Percentiles rank a stretch among this genome's conserved stretches.
These are phyloP conservation scores for Neurospora crassa DNA, from an alignment of 2,329 filamentous ascomycete species.

Conservation along the genomic window DNA sequence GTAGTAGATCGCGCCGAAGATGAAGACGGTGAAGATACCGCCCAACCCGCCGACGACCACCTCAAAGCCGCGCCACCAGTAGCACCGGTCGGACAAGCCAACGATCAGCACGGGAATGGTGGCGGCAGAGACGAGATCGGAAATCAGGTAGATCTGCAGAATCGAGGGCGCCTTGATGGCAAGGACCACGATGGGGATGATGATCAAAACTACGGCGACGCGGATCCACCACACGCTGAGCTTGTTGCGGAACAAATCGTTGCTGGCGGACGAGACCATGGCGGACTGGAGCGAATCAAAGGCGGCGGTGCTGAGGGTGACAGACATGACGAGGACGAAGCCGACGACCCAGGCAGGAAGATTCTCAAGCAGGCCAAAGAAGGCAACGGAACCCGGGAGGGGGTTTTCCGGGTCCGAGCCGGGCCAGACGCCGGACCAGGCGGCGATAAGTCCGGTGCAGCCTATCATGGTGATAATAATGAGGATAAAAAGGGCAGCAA, in stretches of 20 bases:
- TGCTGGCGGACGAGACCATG: constrained; percentile 77
- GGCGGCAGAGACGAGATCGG: constrained; percentile 67
- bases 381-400: constrained; percentile 55
- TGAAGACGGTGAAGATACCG: constrained; percentile 69
- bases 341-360: constrained; percentile 76
- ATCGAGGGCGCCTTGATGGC: constrained; percentile 66
- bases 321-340: constrained; percentile 71
- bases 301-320: constrained; percentile 64
- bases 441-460: constrained; percentile 62
- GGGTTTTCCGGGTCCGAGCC: constrained; percentile 36
- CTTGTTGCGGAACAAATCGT: constrained; percentile 76
- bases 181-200: constrained; percentile 64
- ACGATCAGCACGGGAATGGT: constrained; percentile 66
- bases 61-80: constrained; percentile 74
- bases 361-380: constrained; percentile 64
- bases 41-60: constrained; percentile 70
- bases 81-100: constrained; percentile 55
- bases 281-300: constrained; percentile 76
- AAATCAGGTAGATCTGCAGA: constrained; percentile 74
- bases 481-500: constrained; percentile 56
- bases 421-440: constrained; percentile 65
- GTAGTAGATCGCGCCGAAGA: constrained; percentile 74
- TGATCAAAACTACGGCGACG: constrained; percentile 57
- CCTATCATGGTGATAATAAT: constrained; percentile 66
- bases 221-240: constrained; percentile 69